Conservation (phyloP, 768 basidiomycete species). For the Leccinum longicurvipes region DNA sequence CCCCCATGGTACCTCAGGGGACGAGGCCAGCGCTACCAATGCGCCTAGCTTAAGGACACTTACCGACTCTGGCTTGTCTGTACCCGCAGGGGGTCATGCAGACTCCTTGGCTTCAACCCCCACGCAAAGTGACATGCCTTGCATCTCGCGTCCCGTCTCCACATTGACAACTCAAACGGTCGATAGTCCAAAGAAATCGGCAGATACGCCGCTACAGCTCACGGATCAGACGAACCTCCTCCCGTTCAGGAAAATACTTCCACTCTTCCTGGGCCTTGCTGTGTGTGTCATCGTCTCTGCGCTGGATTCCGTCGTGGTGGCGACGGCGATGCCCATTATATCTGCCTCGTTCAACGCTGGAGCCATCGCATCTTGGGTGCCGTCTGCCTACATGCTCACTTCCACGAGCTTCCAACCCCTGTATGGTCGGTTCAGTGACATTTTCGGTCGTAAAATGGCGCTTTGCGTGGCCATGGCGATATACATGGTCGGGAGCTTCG, state of each 20-base stretch:
- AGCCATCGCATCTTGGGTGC: constrained; percentile 56
- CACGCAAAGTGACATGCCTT: not conserved
- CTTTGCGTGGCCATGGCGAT: constrained; percentile 56
- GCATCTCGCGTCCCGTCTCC: constrained; percentile 6
- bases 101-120: not conserved
- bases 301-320: constrained; percentile 70
- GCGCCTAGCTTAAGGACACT: not conserved
- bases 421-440: constrained; percentile 62
- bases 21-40: not conserved
- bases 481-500: constrained; percentile 63
- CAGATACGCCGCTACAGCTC: constrained; percentile 25
- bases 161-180: not conserved
- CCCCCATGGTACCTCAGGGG: not conserved
- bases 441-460: constrained; percentile 62
- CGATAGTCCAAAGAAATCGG: not conserved
- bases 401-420: constrained; percentile 41
- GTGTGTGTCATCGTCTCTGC: constrained; percentile 60
- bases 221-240: constrained; percentile 79
- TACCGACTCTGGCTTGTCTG: not conserved
- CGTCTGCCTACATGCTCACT: constrained; percentile 67
- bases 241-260: constrained; percentile 59
- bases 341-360: constrained; percentile 58
- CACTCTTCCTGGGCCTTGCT: constrained; percentile 59
- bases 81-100: not conserved
- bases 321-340: constrained; percentile 72